These are phyloP conservation scores for Excoecaria cochinchinensis DNA, from an alignment of 345 rosid species.

Conservation along the genomic window DNA sequence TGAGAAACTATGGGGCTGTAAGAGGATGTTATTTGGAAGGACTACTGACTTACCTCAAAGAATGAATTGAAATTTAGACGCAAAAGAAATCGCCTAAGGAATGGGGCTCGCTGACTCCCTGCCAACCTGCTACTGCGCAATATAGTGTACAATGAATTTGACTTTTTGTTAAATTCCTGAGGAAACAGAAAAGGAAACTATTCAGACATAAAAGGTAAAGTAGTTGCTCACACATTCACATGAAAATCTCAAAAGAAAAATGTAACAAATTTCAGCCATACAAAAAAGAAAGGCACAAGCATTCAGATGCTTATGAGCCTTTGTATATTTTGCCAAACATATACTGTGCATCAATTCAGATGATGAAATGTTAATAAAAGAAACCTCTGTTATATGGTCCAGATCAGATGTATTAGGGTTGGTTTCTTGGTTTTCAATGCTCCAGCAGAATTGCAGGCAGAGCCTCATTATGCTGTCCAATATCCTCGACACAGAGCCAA, in stretches of 20 bases:
- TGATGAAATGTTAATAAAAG: background rate
- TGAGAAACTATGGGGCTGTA: background rate
- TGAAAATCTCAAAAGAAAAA: background rate
- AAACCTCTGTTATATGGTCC: slow-evolving; percentile 81
- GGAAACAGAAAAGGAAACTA: slow-evolving; percentile 5
- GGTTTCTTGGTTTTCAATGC: slow-evolving; percentile 85
- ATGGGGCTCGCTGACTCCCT: slow-evolving; percentile 95
- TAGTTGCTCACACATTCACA: background rate
- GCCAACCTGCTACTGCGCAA: slow-evolving; percentile 91
- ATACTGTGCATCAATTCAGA: background rate
- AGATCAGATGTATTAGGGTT: slow-evolving; percentile 69
- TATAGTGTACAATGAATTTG: slow-evolving; percentile 85
- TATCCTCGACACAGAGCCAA: slow-evolving; percentile 94
- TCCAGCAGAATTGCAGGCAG: slow-evolving; percentile 97
- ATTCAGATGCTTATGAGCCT: background rate
- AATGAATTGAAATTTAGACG: slow-evolving; percentile 85
- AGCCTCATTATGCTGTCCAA: slow-evolving; percentile 94
- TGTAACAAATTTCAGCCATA: background rate
- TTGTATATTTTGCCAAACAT: background rate
- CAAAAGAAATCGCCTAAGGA: slow-evolving; percentile 88
- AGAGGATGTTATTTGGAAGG: background rate
- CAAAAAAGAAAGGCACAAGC: background rate
- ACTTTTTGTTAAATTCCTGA: slow-evolving; percentile 96
- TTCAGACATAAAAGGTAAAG: slow-evolving; percentile 6
- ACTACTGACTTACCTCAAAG: slow-evolving; percentile 59